phyloP scores from a whole-genome alignment of 768 basidiomycete genomes.

The Kwoniella mangroviensis region DNA sequence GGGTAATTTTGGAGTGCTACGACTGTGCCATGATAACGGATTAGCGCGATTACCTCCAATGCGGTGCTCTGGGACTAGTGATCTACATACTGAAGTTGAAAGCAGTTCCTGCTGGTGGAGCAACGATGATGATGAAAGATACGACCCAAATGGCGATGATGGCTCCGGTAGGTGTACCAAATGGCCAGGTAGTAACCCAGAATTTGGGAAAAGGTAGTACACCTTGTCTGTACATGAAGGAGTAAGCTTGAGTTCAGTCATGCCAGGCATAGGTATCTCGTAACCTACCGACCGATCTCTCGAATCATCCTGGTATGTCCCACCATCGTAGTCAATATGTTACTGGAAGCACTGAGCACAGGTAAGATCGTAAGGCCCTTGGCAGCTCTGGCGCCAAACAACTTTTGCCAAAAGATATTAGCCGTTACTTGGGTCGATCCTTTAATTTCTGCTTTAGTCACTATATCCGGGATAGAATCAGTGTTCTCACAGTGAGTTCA shows the following conservation, averaged over 20 bases:
- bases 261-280: too few species aligned
- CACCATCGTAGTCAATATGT: constrained; percentile 42
- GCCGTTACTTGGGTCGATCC: constrained; percentile 33
- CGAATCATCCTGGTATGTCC: constrained; percentile 63
- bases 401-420: constrained; percentile 33
- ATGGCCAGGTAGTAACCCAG: constrained; percentile 74
- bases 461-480: constrained; percentile 2
- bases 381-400: constrained; percentile 42
- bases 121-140: constrained; percentile 65
- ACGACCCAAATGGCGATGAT: constrained; percentile 69
- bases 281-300: constrained; percentile 59
- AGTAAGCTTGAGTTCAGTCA: not conserved
- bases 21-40: not conserved
- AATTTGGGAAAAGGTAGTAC: constrained; percentile 66
- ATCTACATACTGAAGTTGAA: constrained; percentile 64
- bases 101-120: constrained; percentile 72
- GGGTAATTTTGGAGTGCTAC: constrained; percentile 37
- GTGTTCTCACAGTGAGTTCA: too few species aligned
- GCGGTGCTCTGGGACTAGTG: not conserved
- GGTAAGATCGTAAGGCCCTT: constrained; percentile 35
- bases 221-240: constrained; percentile 59
- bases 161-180: constrained; percentile 69
- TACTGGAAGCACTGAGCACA: constrained; percentile 37
- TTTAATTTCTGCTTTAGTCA: constrained; percentile 29
- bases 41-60: too few species aligned